Percentiles rank a stretch among this genome's conserved stretches.
Evolutionary conservation across 306 rosid genomes (phyloP).

Genomic region (Trifolium repens): DNA sequence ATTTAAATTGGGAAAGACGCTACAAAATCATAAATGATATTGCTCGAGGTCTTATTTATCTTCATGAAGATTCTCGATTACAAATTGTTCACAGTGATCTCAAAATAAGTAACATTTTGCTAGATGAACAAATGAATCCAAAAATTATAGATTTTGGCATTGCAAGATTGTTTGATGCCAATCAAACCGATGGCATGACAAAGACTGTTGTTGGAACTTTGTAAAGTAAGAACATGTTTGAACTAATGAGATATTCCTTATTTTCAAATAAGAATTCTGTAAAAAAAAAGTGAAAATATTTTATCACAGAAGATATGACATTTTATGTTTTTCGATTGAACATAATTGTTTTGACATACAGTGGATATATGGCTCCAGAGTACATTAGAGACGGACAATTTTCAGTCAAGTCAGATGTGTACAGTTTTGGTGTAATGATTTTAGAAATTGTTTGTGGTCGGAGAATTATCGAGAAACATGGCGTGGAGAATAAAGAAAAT

Average conservation of each 20-base stretch:
- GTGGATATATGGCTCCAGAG: slow-evolving; percentile 71
- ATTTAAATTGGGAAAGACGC: slow-evolving; percentile 53
- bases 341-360: background rate
- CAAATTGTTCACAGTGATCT: slow-evolving; percentile 62
- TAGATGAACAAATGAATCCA: slow-evolving; percentile 53
- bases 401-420: slow-evolving; percentile 57
- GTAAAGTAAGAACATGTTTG: slow-evolving; percentile 47
- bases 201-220: slow-evolving; percentile 58
- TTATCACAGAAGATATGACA: background rate
- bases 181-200: slow-evolving; percentile 45
- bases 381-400: slow-evolving; percentile 48
- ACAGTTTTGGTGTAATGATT: slow-evolving; percentile 55
- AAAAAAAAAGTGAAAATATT: background rate
- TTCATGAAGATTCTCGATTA: slow-evolving; percentile 60
- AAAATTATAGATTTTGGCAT: slow-evolving; percentile 70
- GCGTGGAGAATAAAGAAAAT: slow-evolving; percentile 35
- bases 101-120: slow-evolving; percentile 57
- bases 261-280: background rate
- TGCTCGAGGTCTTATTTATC: slow-evolving; percentile 56
- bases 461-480: slow-evolving; percentile 24
- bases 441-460: slow-evolving; percentile 59
- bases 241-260: background rate
- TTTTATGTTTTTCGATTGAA: background rate
- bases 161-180: slow-evolving; percentile 50
- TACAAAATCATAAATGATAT: slow-evolving; percentile 49